Percentiles rank a stretch among this genome's conserved stretches.
Evolutionary conservation across 1,284 basidiomycete species (phyloP).

Genomic region (Cutaneotrichosporon arboriforme): DNA sequence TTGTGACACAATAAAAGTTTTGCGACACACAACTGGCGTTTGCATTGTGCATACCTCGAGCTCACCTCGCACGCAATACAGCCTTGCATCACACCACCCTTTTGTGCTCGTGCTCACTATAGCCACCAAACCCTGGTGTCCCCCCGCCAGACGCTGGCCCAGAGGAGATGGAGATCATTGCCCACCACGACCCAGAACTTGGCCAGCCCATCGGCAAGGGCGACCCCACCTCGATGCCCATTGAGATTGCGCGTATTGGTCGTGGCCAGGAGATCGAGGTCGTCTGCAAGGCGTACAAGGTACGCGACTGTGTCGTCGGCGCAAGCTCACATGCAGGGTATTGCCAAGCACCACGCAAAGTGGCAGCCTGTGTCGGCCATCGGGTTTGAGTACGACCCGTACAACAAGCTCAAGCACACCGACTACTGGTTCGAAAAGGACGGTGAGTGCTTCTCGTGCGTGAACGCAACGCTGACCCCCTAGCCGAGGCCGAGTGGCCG

Average conservation of each 20-base stretch:
- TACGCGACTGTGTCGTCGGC: no score
- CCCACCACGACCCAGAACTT: conserved; percentile 66
- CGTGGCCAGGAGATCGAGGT: conserved; percentile 89
- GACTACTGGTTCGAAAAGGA: conserved; percentile 91
- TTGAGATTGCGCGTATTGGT: conserved; percentile 85
- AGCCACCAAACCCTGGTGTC: conserved; percentile 34
- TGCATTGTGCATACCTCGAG: no score
- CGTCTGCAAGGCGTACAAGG: conserved; percentile 89
- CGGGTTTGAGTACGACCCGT: conserved; percentile 95
- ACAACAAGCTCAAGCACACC: conserved; percentile 95
- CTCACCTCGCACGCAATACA: no score
- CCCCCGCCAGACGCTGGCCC: conserved; percentile 33
- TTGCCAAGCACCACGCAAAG: conserved; percentile 98
- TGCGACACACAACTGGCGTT: no score
- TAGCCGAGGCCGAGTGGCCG: conserved; percentile 71
- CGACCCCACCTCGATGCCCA: conserved; percentile 60
- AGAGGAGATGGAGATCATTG: conserved; percentile 38
- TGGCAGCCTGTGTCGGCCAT: conserved; percentile 97
- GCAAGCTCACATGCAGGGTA: conserved; percentile 57
- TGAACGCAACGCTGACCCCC: neutral
- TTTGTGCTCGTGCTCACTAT: no score
- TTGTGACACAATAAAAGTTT: no score
- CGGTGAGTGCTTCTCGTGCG: conserved; percentile 26
- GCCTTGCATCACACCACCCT: no score
- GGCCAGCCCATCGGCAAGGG: conserved; percentile 84